Base-by-base conservation (phyloP, 208 protist genomes). In the Wallacemonas collosoma region DNA sequence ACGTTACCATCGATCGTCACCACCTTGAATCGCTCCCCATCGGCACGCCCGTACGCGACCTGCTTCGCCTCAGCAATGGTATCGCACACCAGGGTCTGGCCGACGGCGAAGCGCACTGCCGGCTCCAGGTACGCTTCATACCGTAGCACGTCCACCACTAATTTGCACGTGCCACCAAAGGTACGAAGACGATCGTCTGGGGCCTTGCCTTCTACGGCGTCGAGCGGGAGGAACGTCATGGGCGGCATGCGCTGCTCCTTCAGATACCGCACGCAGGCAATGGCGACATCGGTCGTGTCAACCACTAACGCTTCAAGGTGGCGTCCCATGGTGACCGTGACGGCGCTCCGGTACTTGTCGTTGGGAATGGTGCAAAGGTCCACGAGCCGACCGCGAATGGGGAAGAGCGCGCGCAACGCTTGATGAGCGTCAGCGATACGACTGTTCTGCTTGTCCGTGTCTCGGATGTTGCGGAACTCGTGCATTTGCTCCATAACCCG, bases 241-340 rank as follows among this genome's bases (percentile, higher is more conserved):
- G 89, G 85, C 17, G 92, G 91, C 39, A 96, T 76, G 38, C 95
- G 82, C 71, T 99, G 93, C 71, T 99, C 96, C 73, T 98, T 99
- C 35, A 99, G 67, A 79, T 99, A 99, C 57, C 91, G 73, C 53
- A 99, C 97, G 78, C 98, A 99, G 45, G 88, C 89, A 44, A 95
- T 89, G 1, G 98, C 97, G 1, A 90, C 88, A 38, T 93, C 82
- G 26, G 95, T 90, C 9, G 82, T 97, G 57, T 99, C 98, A 6
- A 99, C 97, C 12, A 99, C 93, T 65, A 99, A 87, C 0, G 98
- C 95, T 57, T 99, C 96, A 48, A 99, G 88, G 53, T 98, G 92
- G 50, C 94, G 97, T 40, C 99, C 99, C 64, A 99, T 84, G 1
- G 97, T 97, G 26, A 99, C 93, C 8, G 97, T 97, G 2, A 99